Evolutionary conservation across 495 filamentous ascomycete genomes (phyloP).

Genomic region (Aspergillus avenaceus): DNA sequence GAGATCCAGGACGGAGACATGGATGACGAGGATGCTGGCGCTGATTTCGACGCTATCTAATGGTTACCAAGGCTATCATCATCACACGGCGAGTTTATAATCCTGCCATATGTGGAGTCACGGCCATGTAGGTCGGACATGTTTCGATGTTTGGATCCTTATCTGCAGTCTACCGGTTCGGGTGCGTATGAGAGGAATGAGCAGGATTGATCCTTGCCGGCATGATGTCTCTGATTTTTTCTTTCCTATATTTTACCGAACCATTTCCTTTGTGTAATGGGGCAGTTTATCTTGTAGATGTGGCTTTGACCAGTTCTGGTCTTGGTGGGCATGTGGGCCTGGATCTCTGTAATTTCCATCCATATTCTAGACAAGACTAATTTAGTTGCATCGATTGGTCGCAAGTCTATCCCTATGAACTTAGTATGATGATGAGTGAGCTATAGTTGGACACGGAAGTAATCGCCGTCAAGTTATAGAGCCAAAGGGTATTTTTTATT

Average conservation of each 20-base stretch:
- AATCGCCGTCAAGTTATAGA: not conserved
- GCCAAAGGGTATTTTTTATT: too few species aligned
- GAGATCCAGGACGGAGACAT: constrained; percentile 98
- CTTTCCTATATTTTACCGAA: constrained; percentile 27
- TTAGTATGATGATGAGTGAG: too few species aligned
- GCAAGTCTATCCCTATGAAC: not conserved
- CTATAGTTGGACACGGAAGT: too few species aligned
- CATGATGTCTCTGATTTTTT: constrained; percentile 25
- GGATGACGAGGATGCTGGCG: constrained; percentile 94
- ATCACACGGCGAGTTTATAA: constrained; percentile 8
- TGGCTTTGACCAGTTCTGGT: constrained; percentile 8
- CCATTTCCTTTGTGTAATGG: constrained; percentile 18
- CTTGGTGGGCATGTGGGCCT: constrained; percentile 12
- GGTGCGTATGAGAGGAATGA: constrained; percentile 29
- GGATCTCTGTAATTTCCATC: constrained; percentile 11
- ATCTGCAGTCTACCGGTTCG: constrained; percentile 17
- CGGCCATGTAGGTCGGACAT: constrained; percentile 1
- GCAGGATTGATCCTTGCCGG: constrained; percentile 28
- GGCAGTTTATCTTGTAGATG: constrained; percentile 11
- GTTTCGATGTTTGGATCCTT: constrained; percentile 22
- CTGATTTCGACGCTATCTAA: constrained; percentile 97
- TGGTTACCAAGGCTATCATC: constrained; percentile 1
- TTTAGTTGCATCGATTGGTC: too few species aligned
- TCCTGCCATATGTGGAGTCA: constrained; percentile 7
- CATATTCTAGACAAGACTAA: constrained; percentile 14